Evolutionary conservation across 1,284 basidiomycete genomes (phyloP), one percentile per base, ranked within the genome.

Genomic region (Microbotryomycetes sp.): DNA sequence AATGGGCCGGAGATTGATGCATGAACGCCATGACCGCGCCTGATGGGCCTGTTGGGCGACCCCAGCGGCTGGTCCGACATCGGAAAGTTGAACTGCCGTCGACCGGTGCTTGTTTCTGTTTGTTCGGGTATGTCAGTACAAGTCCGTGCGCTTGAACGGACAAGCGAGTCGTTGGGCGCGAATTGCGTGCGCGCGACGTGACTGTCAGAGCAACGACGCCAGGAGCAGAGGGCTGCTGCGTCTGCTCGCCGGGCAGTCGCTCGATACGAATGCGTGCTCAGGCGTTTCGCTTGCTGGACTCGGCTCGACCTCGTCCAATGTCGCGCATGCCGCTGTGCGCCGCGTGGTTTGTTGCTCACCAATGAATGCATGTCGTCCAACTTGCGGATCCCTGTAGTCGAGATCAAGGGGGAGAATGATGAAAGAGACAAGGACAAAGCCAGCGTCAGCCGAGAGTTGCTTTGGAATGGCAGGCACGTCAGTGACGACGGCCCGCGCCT

Each of bases 31-130:
- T 58, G 70, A 23, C 61, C 69, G 52, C 52, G 61, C 56, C 57
- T 68, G 57, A 52, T 54, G 26, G 61, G 56, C 3, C 61, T 59
- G 23, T 47, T 66, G 61, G 1, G 58, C 59, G 18, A 61, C 59
- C 3, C 57, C 52, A 41, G 62, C 62, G 6, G 51, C 9, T 58
- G 64, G 6, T 61, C 56, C 18, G 66, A 55, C 16, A 65, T 50
- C 21, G 75, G 75, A 29, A 73, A 74, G 62, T 74, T 73, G 74
- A 74, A 75, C 64, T 73, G 73, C 21, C 72, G 72, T 29, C 75
- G 62, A 24, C 75, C 75, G 3, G 75, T 75, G 2, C 75, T 70
- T 5, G 68, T 67, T 54, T 76, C 75, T 70, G 59, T n/a, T n/a
- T n/a, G n/a, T n/a, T n/a, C n/a, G n/a, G n/a, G n/a, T n/a, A n/a